A percentile compares a stretch with the other conserved stretches of the same genome.
These are phyloP conservation scores for Pterulicium gracile DNA, from an alignment of 1,284 basidiomycete genomes.

Conservation along the genomic window DNA sequence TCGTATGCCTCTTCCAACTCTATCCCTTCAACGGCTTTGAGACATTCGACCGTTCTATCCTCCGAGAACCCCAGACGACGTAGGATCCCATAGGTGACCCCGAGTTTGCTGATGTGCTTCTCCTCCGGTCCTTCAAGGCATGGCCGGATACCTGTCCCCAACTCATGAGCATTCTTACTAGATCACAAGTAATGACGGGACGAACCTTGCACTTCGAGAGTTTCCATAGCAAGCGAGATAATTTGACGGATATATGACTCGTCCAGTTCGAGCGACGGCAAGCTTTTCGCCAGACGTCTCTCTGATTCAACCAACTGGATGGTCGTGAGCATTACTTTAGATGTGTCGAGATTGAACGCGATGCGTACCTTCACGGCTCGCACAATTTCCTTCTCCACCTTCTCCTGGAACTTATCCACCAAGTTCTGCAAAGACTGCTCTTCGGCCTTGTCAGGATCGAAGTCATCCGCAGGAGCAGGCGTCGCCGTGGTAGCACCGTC, in stretches of 20 bases:
- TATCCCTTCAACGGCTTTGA: constrained; percentile 49
- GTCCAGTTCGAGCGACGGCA: not conserved
- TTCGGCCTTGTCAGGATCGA: constrained; percentile 32
- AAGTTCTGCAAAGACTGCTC: constrained; percentile 50
- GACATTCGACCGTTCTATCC: constrained; percentile 58
- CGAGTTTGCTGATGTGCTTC: constrained; percentile 63
- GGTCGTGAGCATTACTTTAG: not conserved
- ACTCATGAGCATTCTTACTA: no score
- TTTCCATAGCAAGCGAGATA: constrained; percentile 5
- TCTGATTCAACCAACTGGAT: constrained; percentile 3
- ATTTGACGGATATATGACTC: not conserved
- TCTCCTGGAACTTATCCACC: constrained; percentile 80
- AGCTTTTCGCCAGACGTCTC: constrained; percentile 13
- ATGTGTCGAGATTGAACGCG: not conserved
- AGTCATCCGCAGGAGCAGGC: constrained; percentile 16
- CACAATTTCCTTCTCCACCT: constrained; percentile 80
- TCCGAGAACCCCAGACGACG: constrained; percentile 76
- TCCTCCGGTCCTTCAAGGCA: constrained; percentile 52
- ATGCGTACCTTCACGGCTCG: constrained; percentile 45
- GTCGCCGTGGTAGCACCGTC: constrained; percentile 10
- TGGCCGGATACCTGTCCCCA: constrained; percentile 21
- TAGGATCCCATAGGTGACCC: constrained; percentile 77
- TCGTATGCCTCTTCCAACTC: constrained; percentile 89
- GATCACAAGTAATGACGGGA: no score
- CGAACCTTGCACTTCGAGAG: constrained; percentile 3